These are phyloP conservation scores for Excoecaria agallocha DNA, from an alignment of 345 rosid species.

Conservation along the genomic window DNA sequence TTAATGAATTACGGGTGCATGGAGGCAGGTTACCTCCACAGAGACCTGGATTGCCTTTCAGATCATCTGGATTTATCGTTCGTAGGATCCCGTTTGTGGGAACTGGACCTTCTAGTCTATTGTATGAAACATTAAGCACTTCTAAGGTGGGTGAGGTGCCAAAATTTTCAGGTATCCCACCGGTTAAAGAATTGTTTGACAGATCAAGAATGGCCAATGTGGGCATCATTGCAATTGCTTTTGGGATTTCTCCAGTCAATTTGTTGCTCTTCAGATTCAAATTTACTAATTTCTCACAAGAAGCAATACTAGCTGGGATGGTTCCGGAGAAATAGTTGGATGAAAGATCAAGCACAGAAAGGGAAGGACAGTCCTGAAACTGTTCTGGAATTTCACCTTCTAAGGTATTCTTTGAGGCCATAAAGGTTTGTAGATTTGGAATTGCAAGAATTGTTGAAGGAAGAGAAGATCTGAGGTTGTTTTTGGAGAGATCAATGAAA, in stretches of 20 bases:
- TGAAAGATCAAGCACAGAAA: slow-evolving; percentile 77
- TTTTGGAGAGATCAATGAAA: slow-evolving; percentile 75
- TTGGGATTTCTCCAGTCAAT: slow-evolving; percentile 68
- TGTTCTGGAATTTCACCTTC: slow-evolving; percentile 82
- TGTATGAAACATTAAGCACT: slow-evolving; percentile 72
- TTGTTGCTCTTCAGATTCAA: slow-evolving; percentile 63
- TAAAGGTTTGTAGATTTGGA: slow-evolving; percentile 65
- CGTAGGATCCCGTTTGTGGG: slow-evolving; percentile 68
- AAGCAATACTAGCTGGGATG: slow-evolving; percentile 81
- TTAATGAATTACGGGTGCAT: slow-evolving; percentile 42
- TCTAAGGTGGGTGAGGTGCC: slow-evolving; percentile 84
- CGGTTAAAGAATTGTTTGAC: slow-evolving; percentile 73
- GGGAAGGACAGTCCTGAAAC: slow-evolving; percentile 91
- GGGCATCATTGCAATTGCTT: slow-evolving; percentile 67
- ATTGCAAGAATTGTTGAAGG: slow-evolving; percentile 80
- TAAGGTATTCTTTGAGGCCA: slow-evolving; percentile 56
- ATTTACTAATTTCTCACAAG: slow-evolving; percentile 71
- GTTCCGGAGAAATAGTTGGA: slow-evolving; percentile 63
- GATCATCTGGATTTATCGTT: slow-evolving; percentile 77
- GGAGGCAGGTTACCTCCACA: slow-evolving; percentile 82
- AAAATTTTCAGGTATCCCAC: slow-evolving; percentile 67
- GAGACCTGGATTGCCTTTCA: slow-evolving; percentile 67
- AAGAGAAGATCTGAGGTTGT: slow-evolving; percentile 60
- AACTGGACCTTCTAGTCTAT: slow-evolving; percentile 77
- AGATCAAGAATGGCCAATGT: slow-evolving; percentile 84